These are phyloP conservation scores for Cladosporium halotolerans DNA, from an alignment of 2,329 filamentous ascomycete species.

Conservation along the genomic window DNA sequence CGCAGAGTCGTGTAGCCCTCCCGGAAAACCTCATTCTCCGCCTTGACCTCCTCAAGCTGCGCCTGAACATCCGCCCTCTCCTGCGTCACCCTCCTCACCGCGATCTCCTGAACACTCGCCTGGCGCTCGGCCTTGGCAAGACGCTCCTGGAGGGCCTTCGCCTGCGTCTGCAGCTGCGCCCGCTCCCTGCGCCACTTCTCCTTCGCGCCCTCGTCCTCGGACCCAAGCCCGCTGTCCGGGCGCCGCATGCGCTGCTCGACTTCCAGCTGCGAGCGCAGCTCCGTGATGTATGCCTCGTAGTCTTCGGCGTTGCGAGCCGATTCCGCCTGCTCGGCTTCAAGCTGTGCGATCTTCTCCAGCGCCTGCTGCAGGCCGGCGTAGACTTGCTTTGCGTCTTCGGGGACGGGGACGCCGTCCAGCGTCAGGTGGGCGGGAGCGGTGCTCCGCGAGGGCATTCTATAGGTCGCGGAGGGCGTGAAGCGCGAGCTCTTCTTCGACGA, in stretches of 20 bases:
- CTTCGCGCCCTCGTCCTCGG: conserved; percentile 41
- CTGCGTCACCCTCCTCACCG: conserved; percentile 55
- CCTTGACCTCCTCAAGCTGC: conserved; percentile 48
- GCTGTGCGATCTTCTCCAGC: conserved; percentile 50
- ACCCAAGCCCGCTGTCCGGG: conserved; percentile 43
- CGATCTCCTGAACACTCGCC: conserved; percentile 55
- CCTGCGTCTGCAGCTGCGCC: conserved; percentile 52
- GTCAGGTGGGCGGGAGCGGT: conserved; percentile 37
- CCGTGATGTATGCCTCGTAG: conserved; percentile 56
- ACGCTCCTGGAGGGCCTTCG: conserved; percentile 55
- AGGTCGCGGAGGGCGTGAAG: conserved; percentile 44
- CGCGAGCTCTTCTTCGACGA: conserved; percentile 34
- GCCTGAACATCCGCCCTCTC: conserved; percentile 61
- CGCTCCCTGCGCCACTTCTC: conserved; percentile 44
- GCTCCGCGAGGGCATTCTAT: conserved; percentile 21
- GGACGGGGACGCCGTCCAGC: conserved; percentile 50
- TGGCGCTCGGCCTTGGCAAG: conserved; percentile 59
- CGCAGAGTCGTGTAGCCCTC: conserved; percentile 50
- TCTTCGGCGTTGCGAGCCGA: conserved; percentile 46
- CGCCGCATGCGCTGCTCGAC: conserved; percentile 35
- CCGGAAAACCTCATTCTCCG: conserved; percentile 52
- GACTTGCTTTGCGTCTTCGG: conserved; percentile 57
- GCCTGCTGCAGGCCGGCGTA: conserved; percentile 55
- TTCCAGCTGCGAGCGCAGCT: conserved; percentile 43
- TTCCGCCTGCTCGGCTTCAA: conserved; percentile 52